phyloP scores from a whole-genome alignment of 805 yeast species.

The Kregervanrija fluxuum region DNA sequence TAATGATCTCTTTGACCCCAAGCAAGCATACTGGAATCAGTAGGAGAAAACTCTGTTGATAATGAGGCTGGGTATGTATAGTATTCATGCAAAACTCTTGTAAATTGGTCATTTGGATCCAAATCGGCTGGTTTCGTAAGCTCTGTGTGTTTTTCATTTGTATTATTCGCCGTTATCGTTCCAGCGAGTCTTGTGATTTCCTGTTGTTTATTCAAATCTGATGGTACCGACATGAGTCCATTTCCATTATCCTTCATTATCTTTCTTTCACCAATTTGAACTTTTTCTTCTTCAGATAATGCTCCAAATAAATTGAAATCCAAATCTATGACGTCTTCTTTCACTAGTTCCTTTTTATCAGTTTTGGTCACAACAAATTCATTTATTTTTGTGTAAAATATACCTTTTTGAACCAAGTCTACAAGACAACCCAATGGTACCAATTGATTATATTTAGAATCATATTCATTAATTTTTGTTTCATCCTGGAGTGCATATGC shows the following conservation, averaged over 20 bases:
- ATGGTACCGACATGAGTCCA: not conserved
- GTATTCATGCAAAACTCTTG: constrained; percentile 32
- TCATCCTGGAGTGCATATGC: constrained; percentile 79
- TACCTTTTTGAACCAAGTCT: constrained; percentile 77
- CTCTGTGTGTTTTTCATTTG: not conserved
- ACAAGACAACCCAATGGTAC: constrained; percentile 81
- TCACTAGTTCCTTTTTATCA: constrained; percentile 4
- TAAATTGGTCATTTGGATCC: constrained; percentile 18
- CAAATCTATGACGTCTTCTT: constrained; percentile 22
- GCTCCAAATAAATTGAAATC: constrained; percentile 51
- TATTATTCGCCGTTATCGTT: not conserved
- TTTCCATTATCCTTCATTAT: not conserved
- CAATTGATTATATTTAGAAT: constrained; percentile 36
- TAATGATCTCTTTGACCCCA: constrained; percentile 38
- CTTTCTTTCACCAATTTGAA: not conserved
- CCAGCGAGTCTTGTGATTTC: not conserved
- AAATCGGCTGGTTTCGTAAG: not conserved
- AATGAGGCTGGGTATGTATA: constrained; percentile 37
- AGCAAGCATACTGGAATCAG: constrained; percentile 36
- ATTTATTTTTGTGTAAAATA: constrained; percentile 60
- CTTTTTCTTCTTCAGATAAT: constrained; percentile 20
- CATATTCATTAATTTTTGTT: constrained; percentile 53
- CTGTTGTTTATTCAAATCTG: not conserved
- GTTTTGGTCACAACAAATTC: not conserved
- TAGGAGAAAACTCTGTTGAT: constrained; percentile 53